Base-by-base conservation (phyloP, 2,329 filamentous ascomycete genomes). In the Alternaria atra region DNA sequence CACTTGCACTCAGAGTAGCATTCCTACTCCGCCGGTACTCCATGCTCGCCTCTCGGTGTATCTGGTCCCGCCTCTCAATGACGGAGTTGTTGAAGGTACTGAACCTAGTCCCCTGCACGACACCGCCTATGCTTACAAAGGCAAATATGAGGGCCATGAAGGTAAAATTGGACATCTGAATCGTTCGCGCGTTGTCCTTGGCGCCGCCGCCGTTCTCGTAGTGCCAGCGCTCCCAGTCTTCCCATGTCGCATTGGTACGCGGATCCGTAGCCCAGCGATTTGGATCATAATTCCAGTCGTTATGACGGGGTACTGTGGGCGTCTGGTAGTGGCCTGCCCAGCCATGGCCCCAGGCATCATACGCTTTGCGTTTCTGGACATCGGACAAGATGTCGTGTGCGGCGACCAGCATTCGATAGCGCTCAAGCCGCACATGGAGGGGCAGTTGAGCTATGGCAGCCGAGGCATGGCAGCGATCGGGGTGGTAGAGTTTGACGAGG, bases 401-500 rank as follows among this genome's bases (percentile, higher is more conserved):
- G 15, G 92, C 88, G 35, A 98, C 89, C 57, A 98, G 85, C 35
- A 99, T 86, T 32, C 92, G 90, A 79, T 98, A 99, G 50, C 95
- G 91, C 74, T 97, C 92, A n/a, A 95, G 84, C 63, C 90, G 90
- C 30, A 87, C 85, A 27, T 86, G 80, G 20, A 86, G 84, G 0
- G 91, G 83, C 29, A 76, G 82, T 76, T 61, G 82, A 78, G 60
- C 81, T 77, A 72, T 71, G 60, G 77, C 80, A 37, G 75, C 75
- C 39, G 69, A 58, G 42, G 68, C 52, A 40, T 77, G 74, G 58
- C 74, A 76, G 60, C 86, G 87, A 78, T 99, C 95, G 0, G 95
- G 95, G 75, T 99, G 95, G 81, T 99, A 99, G 47, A 96, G 84
- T 82, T 98, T 99, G 59, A 97, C 95, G 53, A 99, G 87, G 73